Conservation (phyloP, 345 rosid species). For the Moringa oleifera region DNA sequence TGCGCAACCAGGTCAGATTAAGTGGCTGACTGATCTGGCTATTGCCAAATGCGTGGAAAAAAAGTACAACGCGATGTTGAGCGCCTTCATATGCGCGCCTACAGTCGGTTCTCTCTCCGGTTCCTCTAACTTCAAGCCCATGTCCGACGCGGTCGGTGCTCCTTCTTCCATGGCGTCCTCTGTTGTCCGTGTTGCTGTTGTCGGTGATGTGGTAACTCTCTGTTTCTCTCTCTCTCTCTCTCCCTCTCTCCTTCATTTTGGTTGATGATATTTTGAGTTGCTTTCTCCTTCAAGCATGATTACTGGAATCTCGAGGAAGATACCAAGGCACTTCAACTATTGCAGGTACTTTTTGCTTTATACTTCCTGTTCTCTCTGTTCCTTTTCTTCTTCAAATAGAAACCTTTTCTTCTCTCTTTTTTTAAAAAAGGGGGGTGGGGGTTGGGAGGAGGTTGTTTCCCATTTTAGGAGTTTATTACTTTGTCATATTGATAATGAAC, state of each 20-base stretch:
- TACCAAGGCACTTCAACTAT: slow-evolving; percentile 58
- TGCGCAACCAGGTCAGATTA: no score
- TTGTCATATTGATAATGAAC: no score
- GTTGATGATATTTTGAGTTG: not conserved
- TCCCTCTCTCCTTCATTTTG: not conserved
- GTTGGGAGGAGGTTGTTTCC: no score
- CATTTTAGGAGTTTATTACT: no score
- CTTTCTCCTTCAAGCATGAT: slow-evolving; percentile 50
- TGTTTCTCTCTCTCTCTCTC: not conserved
- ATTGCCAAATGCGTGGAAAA: no score
- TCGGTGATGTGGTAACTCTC: slow-evolving; percentile 49
- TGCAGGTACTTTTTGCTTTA: slow-evolving; percentile 38
- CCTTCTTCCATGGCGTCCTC: slow-evolving; percentile 36
- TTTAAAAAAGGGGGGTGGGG: no score
- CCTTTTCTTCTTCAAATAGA: not conserved
- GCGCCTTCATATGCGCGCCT: slow-evolving; percentile 14
- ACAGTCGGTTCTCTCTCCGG: slow-evolving; percentile 1
- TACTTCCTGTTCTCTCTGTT: not conserved
- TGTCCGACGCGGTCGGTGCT: not conserved
- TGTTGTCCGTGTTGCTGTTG: slow-evolving; percentile 43
- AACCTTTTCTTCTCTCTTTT: no score
- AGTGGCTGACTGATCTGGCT: no score
- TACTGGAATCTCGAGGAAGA: slow-evolving; percentile 74
- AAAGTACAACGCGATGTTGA: slow-evolving; percentile 11
- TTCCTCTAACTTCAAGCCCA: slow-evolving; percentile 6